Base-by-base conservation (phyloP, 1,284 basidiomycete genomes). In the Malassezia restricta region DNA sequence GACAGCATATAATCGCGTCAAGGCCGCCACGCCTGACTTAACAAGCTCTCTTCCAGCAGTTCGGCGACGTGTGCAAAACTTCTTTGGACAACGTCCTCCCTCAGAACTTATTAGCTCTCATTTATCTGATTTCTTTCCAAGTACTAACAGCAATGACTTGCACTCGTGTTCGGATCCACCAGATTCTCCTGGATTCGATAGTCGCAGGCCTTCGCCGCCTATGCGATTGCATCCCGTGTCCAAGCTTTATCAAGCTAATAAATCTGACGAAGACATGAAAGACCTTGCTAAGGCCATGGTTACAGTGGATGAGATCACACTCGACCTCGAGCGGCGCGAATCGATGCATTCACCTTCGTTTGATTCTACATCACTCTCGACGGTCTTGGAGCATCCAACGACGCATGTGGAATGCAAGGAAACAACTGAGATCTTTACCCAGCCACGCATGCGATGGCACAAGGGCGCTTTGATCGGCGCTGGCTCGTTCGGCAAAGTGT, bases 21-120 rank as follows among this genome's bases (percentile, higher is more conserved):
- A 48, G 42, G 31, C 33, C 3, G 29, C 41, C 20, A 39, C 37
- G 27, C 28, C 33, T 7, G 43, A 44, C 5, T 28, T 14, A n/a
- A 9, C 12, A 15, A 38, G 37, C 6, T 37, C 52, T 8, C 28
- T 43, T 1, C 42, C 47, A n/a, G n/a, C 11, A 5, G 53, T 55
- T 20, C 48, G 43, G 12, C 53, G 53, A 8, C 47, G 48, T 8
- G 48, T 48, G 57, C 87, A 89, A 75, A 92, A 91, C 78, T 99
- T 98, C 79, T 92, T 95, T 65, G 94, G 92, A 8, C 92, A 96
- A 68, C 85, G 94, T 41, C 94, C 94, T 0, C 90, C 94, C 0
- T 88, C 85, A 71, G 92, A 98, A 74, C 81, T 98, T 62, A 98
- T 98, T 76, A 88, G 90, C 30, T 92, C 80, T n/a, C 90, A 98